These are phyloP conservation scores for Dictyostelium citrinum DNA, from an alignment of 78 protist species.

Conservation along the genomic window DNA sequence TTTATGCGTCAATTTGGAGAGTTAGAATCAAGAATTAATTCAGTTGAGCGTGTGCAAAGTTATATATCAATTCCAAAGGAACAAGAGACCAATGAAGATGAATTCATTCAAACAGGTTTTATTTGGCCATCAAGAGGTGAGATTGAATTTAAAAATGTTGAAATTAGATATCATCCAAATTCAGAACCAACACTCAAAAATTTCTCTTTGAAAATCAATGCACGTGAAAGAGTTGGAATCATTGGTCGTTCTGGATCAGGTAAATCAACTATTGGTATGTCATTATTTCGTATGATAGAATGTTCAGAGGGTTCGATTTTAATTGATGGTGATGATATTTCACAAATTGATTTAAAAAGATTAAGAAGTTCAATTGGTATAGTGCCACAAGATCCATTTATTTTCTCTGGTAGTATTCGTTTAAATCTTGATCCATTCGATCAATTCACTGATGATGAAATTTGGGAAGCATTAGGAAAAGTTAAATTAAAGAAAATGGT, in stretches of 20 bases:
- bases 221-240: constrained; percentile 87
- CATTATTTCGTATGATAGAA: constrained; percentile 82
- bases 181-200: constrained; percentile 77
- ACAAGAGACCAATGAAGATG: background rate
- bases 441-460: constrained; percentile 12
- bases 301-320: constrained; percentile 17
- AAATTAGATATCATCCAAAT: constrained; percentile 77
- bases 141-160: constrained; percentile 71
- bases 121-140: constrained; percentile 87
- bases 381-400: constrained; percentile 93
- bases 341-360: constrained; percentile 9
- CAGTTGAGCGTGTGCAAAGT: constrained; percentile 61
- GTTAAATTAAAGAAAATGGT: constrained; percentile 37
- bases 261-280: constrained; percentile 77
- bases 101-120: background rate
- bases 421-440: constrained; percentile 70
- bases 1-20: constrained; percentile 37
- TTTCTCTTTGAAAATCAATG: constrained; percentile 1
- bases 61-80: constrained; percentile 38
- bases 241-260: constrained; percentile 94
- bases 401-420: constrained; percentile 86
- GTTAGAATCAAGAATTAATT: constrained; percentile 85
- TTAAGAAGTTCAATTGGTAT: constrained; percentile 86
- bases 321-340: constrained; percentile 81
- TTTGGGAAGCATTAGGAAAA: constrained; percentile 78